phyloP scores from a whole-genome alignment of 129 eudicot species.

The Flaveria robusta region DNA sequence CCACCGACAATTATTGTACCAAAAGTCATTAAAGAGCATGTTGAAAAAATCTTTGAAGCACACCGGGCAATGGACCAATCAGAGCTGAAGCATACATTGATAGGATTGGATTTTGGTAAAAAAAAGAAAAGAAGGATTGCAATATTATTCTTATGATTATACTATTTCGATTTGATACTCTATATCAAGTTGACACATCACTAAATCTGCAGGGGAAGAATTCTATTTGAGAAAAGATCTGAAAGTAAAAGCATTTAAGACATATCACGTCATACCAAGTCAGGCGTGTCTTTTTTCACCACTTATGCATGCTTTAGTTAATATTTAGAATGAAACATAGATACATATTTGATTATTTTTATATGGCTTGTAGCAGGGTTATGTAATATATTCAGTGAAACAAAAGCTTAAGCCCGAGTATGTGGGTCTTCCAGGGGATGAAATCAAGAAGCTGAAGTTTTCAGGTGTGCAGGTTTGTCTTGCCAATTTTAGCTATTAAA shows the following conservation, averaged over 20 bases:
- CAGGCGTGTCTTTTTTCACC: slow-evolving; percentile 54
- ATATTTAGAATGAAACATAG: not conserved
- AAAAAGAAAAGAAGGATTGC: not conserved
- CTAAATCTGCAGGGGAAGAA: slow-evolving; percentile 71
- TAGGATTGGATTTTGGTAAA: slow-evolving; percentile 88
- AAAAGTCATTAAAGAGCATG: slow-evolving; percentile 60
- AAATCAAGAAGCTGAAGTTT: slow-evolving; percentile 71
- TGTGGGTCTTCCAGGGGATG: slow-evolving; percentile 68
- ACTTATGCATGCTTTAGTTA: not conserved
- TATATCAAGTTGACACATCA: slow-evolving; percentile 8
- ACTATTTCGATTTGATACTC: not conserved
- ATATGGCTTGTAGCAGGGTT: slow-evolving; percentile 60
- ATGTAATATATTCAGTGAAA: slow-evolving; percentile 70
- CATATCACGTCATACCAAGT: slow-evolving; percentile 86
- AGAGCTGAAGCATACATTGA: slow-evolving; percentile 74
- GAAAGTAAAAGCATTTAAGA: slow-evolving; percentile 82
- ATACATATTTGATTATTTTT: not conserved
- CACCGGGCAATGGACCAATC: slow-evolving; percentile 91
- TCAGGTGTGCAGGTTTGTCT: slow-evolving; percentile 95
- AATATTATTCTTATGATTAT: not conserved
- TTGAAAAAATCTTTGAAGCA: slow-evolving; percentile 82
- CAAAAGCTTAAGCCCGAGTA: slow-evolving; percentile 87
- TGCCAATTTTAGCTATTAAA: slow-evolving; percentile 5
- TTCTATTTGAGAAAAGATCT: slow-evolving; percentile 67
- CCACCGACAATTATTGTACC: slow-evolving; percentile 93